Base-by-base conservation (phyloP, 177 flowering plant species). In the Vitis hybrid region DNA sequence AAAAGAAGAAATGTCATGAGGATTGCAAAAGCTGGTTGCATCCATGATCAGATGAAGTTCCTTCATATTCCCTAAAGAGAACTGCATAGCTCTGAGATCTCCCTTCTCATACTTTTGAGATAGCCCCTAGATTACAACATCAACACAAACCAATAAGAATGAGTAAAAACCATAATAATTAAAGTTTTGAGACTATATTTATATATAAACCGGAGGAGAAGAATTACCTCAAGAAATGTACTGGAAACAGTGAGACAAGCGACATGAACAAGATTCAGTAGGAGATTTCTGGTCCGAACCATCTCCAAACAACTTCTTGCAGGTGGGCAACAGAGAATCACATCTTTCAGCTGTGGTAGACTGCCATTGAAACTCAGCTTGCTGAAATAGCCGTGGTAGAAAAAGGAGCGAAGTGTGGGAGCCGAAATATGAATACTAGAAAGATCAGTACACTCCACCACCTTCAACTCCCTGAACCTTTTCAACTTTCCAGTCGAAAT, bases 141-240 rank as follows among this genome's bases (percentile, higher is more conserved):
- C 15, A n/a, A 40, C 15, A 14, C 4, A 23, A 3, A 50, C 17
- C 21, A 26, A 10, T 11, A 32, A 21, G 48, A 60, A 1, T 10
- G 32, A 34, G 3, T 52, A 19, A 18, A 60, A 21, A 21, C 14
- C n/a, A 54, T 26, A 2, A 26, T 26, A 26, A 26, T 3, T 26
- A 3, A 26, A 26, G 30, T 26, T 26, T 26, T 26, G 30, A 26
- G 30, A 26, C 30, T 26, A 26, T 2, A 26, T 17, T 17, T 26
- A 26, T 26, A 26, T 26, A 26, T 26, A 26, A 26, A 26, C 30
- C 30, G 30, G 0, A 26, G 30, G 11, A 32, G 14, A 17, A 10
- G 52, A 58, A 9, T n/a, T 73, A 73, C 80, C 80, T 78, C 74
- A 59, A 78, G 66, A 64, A 78, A 67, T n/a, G 18, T n/a, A 52